phyloP scores from a whole-genome alignment of 2,329 filamentous ascomycete genomes.

The Colletotrichum sp. region DNA sequence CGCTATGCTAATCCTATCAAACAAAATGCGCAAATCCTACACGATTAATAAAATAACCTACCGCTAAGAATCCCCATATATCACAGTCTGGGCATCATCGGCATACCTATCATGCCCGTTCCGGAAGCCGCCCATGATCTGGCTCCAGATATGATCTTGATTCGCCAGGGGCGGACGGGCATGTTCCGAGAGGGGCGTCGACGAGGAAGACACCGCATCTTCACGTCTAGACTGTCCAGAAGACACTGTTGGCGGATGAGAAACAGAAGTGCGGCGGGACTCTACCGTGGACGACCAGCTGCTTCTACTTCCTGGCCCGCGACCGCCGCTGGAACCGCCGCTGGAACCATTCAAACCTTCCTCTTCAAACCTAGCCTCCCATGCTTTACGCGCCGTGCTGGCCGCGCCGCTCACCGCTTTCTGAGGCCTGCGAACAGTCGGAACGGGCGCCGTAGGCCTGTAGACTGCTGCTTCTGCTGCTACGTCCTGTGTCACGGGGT shows the following conservation, averaged over 20 bases:
- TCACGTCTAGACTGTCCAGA: neutral
- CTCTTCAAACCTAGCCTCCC: neutral
- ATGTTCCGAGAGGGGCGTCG: neutral
- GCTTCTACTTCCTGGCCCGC: neutral
- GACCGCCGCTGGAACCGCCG: neutral
- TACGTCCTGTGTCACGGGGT: conserved; percentile 9
- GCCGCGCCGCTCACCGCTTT: neutral
- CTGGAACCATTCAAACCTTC: neutral
- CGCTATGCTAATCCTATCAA: neutral
- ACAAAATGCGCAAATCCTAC: neutral
- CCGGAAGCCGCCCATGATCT: neutral
- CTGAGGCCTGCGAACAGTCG: neutral
- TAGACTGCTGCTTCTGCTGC: neutral
- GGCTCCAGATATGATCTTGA: neutral
- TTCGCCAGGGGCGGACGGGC: neutral
- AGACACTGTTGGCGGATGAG: neutral
- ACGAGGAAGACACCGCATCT: neutral
- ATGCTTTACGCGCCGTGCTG: neutral
- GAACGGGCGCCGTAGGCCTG: neutral
- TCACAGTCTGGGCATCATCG: neutral
- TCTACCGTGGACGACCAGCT: neutral
- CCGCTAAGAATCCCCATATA: neutral
- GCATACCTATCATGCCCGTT: neutral
- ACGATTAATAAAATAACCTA: neutral
- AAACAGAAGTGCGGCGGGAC: neutral